These are phyloP conservation scores for Lactarius pseudohatsudake DNA, from an alignment of 768 basidiomycete species.

Conservation along the genomic window DNA sequence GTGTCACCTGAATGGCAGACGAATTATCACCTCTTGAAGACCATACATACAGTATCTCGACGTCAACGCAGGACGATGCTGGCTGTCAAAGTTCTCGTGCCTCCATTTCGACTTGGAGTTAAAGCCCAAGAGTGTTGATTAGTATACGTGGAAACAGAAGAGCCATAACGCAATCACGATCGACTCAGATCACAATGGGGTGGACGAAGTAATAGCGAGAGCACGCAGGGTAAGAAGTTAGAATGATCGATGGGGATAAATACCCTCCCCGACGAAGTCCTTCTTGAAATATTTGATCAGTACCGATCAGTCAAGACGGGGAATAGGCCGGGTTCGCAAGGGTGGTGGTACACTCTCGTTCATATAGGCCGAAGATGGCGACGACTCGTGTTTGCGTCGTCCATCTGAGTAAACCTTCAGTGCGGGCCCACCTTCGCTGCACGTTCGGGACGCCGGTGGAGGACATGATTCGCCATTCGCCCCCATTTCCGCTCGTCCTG, in stretches of 20 bases:
- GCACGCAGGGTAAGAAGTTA: no score
- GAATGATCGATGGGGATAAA: background rate
- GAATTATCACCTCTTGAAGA: no score
- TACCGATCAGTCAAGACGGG: slow-evolving; percentile 2
- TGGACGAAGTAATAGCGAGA: no score
- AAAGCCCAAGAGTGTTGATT: no score
- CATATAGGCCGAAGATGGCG: slow-evolving; percentile 18
- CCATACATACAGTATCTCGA: no score
- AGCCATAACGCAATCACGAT: no score
- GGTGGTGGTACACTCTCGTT: slow-evolving; percentile 23
- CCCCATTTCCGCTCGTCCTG: slow-evolving; percentile 15
- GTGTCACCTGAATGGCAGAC: no score
- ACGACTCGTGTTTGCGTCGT: slow-evolving; percentile 21
- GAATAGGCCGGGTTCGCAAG: background rate
- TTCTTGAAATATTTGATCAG: slow-evolving; percentile 20
- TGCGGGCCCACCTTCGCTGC: slow-evolving; percentile 21
- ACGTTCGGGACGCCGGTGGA: slow-evolving; percentile 11
- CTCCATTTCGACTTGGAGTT: no score
- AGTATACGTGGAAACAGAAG: no score
- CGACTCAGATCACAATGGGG: no score
- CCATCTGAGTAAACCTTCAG: slow-evolving; percentile 16
- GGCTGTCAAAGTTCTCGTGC: no score
- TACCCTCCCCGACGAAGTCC: slow-evolving; percentile 17
- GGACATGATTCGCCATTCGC: slow-evolving; percentile 13
- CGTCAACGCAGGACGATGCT: no score